phyloP scores from a whole-genome alignment of 2,329 filamentous ascomycete genomes.

The Delphinella strobiligena region DNA sequence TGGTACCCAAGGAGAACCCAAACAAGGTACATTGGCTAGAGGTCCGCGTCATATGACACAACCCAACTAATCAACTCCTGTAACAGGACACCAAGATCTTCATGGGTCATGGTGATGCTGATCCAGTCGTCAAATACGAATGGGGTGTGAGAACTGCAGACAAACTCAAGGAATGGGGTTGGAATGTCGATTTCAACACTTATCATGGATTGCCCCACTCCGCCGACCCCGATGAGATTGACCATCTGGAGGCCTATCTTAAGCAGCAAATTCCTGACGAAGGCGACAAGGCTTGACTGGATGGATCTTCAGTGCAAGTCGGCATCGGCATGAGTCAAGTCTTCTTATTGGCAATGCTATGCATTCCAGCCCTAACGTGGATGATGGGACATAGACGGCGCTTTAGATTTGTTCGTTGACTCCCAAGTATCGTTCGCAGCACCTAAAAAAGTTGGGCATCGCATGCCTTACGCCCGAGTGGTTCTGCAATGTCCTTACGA shows the following conservation, averaged over 20 bases:
- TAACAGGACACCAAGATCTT: constrained; percentile 63
- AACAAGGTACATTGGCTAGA: constrained; percentile 15
- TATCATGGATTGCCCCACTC: constrained; percentile 70
- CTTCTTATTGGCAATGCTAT: no score
- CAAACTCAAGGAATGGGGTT: constrained; percentile 55
- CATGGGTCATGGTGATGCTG: constrained; percentile 75
- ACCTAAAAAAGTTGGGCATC: no score
- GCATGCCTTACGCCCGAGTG: no score
- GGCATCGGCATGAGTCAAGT: no score
- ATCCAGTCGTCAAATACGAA: constrained; percentile 57
- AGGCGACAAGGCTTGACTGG: constrained; percentile 21
- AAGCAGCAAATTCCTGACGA: constrained; percentile 39
- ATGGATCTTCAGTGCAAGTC: no score
- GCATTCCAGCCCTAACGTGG: no score
- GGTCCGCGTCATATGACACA: background rate
- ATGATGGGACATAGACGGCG: no score
- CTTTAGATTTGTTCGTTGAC: no score
- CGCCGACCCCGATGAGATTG: constrained; percentile 64
- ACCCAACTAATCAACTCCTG: background rate
- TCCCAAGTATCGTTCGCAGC: no score
- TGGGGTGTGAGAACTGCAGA: constrained; percentile 59
- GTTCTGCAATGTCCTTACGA: no score
- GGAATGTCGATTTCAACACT: constrained; percentile 61
- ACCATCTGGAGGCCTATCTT: constrained; percentile 62
- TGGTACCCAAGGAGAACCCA: constrained; percentile 37